Evolutionary conservation across 1,139 yeast genomes (phyloP), one percentile per base, ranked within the genome.

Genomic region (Blastobotrys raffinosifermentans): DNA sequence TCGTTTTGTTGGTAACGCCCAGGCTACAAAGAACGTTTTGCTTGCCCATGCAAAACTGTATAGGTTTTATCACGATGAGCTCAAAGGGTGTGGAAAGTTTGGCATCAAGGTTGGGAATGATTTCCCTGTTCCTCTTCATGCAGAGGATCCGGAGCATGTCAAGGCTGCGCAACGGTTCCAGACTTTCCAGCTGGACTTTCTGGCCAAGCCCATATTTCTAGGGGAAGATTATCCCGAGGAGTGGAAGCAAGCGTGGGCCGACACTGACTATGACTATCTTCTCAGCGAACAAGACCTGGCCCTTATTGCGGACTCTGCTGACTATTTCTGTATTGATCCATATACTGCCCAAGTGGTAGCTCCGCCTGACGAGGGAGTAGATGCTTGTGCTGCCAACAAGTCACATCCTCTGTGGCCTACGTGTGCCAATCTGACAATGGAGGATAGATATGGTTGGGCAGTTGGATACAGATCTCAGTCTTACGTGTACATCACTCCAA

Each of bases 1-100:
- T 54, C 19, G 52, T 75, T 31, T 73, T 74, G 32, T 14, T 15
- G 32, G 25, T 9, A 30, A 15, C 13, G 22, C 22, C 10, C 17
- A 19, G 10, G 22, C 25, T 11, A 25, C 11, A 10, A 15, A 30
- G 10, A 30, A 30, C 18, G 25, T 30, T 14, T 17, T 30, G 11
- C 15, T 30, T 6, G 32, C 32, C 14, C 32, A 30, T 9, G 32
- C 32, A 4, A 19, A 16, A 20, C 9, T 26, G 5, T 17, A 10
- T 15, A 18, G 19, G 10, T 23, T 25, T 14, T 26, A 16, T 13
- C 22, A 30, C 8, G 32, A 30, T 10, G 13, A 30, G 11, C 18
- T 16, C 9, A 18, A 18, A 16, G 32, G 26, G 5, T 11, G 23
- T 18, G 22, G 25, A 6, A 19, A 31, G 17, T 20, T 19, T 20